phyloP scores from a whole-genome alignment of 73 alveolate species.

The Symbiodinium natans region DNA sequence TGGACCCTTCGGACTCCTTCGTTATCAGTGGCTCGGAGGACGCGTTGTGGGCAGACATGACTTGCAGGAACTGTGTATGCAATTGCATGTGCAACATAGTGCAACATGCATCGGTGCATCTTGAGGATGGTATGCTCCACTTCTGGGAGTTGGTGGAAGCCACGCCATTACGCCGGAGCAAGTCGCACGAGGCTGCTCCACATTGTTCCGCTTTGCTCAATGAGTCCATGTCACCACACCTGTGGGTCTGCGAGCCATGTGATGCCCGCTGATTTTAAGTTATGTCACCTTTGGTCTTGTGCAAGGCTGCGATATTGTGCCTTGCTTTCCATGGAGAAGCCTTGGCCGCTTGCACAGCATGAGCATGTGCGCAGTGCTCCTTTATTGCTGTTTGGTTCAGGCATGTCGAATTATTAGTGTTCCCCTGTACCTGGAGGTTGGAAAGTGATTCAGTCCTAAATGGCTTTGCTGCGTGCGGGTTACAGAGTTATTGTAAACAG shows the following conservation, averaged over 20 bases:
- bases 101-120: not conserved
- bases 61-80: not conserved
- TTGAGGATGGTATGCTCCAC: constrained; percentile 60
- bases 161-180: constrained; percentile 22
- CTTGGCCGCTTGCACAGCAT: constrained; percentile 16
- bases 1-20: constrained; percentile 90
- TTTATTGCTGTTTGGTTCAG: too few relatives aligned
- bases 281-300: too few relatives aligned
- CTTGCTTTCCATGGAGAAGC: constrained; percentile 59
- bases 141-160: constrained; percentile 85
- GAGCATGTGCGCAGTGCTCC: too few relatives aligned
- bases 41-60: not conserved
- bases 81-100: not conserved
- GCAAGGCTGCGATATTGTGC: constrained; percentile 44
- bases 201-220: too few relatives aligned
- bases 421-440: too few relatives aligned
- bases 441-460: too few relatives aligned
- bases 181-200: not conserved
- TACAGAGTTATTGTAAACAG: too few relatives aligned
- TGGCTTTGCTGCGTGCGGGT: too few relatives aligned
- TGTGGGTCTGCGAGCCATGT: too few relatives aligned
- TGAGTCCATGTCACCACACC: too few relatives aligned
- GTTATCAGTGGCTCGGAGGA: constrained; percentile 66
- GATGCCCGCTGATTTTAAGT: too few relatives aligned
- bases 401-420: too few relatives aligned